Evolutionary conservation across 2,329 filamentous ascomycete species (phyloP).

Genomic region (Xylaria arbuscula): DNA sequence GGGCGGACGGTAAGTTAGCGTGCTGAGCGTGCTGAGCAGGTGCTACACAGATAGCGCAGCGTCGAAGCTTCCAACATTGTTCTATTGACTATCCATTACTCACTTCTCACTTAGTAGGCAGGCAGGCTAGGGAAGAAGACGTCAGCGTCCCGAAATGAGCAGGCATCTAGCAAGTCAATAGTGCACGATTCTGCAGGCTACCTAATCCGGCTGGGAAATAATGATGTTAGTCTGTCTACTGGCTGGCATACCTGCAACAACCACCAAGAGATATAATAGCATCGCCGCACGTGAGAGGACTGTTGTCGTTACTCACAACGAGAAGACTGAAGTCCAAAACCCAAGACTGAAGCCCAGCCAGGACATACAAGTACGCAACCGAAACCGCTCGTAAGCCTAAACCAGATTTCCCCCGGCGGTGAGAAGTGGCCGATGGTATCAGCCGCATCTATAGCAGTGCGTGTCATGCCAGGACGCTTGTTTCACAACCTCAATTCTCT

Average conservation of each 20-base stretch:
- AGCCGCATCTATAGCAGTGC: not conserved
- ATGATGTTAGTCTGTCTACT: no score
- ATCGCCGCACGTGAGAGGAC: no score
- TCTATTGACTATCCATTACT: not conserved
- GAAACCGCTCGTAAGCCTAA: no score
- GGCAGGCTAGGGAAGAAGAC: not conserved
- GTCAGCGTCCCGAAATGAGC: conserved; percentile 3
- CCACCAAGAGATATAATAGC: no score
- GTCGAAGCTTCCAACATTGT: conserved; percentile 2
- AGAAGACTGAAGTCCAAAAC: no score
- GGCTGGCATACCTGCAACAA: no score
- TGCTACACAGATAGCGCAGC: not conserved
- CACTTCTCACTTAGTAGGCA: not conserved
- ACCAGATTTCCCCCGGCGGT: not conserved
- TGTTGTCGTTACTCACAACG: no score
- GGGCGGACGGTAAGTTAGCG: not conserved
- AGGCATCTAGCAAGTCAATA: conserved; percentile 10
- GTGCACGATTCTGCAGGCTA: conserved; percentile 4
- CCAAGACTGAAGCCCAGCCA: no score
- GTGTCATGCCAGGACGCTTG: conserved; percentile 12
- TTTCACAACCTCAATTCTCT: conserved; percentile 10
- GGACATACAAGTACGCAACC: no score
- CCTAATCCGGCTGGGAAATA: not conserved
- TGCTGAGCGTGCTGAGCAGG: not conserved
- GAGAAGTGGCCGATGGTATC: not conserved